Evolutionary conservation across 202 grass and related monocot species (phyloP).

Genomic region (Elaeis oleifera): DNA sequence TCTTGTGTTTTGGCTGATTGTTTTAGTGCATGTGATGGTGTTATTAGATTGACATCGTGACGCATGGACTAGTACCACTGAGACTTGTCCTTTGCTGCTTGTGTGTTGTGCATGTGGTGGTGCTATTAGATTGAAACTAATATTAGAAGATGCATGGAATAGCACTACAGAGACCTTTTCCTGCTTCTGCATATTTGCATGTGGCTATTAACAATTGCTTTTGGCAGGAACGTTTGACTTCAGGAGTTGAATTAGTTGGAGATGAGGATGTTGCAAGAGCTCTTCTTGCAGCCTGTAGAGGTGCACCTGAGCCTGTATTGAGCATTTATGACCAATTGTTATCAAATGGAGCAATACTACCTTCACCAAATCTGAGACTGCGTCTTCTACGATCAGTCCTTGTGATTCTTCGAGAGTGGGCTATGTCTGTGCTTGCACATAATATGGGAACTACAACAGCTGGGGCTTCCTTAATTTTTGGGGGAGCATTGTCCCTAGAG

Average conservation of each 20-base stretch:
- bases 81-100: too few relatives aligned
- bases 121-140: too few relatives aligned
- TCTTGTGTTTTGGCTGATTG: too few relatives aligned
- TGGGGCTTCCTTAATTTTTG: constrained; percentile 51
- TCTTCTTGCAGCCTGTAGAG: constrained; percentile 70
- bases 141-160: too few relatives aligned
- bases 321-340: constrained; percentile 77
- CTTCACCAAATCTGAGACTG: constrained; percentile 71
- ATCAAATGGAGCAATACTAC: constrained; percentile 67
- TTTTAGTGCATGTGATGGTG: too few relatives aligned
- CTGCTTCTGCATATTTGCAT: not conserved
- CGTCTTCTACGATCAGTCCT: constrained; percentile 83
- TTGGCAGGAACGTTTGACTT: constrained; percentile 72
- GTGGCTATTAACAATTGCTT: not conserved
- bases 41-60: too few relatives aligned
- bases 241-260: constrained; percentile 70
- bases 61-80: too few relatives aligned
- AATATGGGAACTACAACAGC: constrained; percentile 46
- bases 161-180: too few relatives aligned
- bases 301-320: constrained; percentile 64
- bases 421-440: constrained; percentile 52
- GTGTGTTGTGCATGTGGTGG: too few relatives aligned
- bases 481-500: constrained; percentile 54
- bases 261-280: constrained; percentile 86
- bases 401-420: constrained; percentile 68